A percentile compares a stretch with the other conserved stretches of the same genome.
Evolutionary conservation across 345 rosid genomes (phyloP).

Genomic region (Dipteronia dyeriana): DNA sequence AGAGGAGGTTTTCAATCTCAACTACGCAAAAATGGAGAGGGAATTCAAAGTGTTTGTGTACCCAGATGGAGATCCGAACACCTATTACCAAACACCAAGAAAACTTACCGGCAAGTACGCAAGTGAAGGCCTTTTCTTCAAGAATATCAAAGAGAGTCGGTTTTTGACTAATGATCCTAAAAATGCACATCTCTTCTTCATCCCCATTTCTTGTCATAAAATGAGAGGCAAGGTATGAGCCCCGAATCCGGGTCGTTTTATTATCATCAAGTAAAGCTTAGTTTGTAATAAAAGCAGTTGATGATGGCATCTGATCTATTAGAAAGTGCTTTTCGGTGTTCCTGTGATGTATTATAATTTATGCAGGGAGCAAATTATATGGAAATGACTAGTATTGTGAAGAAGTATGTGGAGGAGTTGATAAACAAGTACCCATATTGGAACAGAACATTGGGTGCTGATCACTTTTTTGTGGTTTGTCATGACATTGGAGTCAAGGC

Average conservation of each 20-base stretch:
- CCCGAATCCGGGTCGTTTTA: too few relatives aligned
- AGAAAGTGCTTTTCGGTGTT: too few relatives aligned
- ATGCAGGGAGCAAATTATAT: conserved; percentile 10
- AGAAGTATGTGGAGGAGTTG: conserved; percentile 5
- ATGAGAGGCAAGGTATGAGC: conserved; percentile 10
- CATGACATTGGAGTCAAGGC: conserved; percentile 14
- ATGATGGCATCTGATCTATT: too few relatives aligned
- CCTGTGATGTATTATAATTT: too few relatives aligned
- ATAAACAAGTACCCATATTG: conserved; percentile 24
- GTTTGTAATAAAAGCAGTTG: not conserved
- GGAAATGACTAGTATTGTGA: not conserved
- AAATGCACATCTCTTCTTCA: conserved; percentile 25
- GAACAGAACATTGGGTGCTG: conserved; percentile 28
- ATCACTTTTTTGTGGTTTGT: conserved; percentile 31
- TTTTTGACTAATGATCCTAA: conserved; percentile 17
- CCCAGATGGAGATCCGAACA: conserved; percentile 10
- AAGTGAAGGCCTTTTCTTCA: conserved; percentile 27
- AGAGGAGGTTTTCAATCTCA: conserved; percentile 15
- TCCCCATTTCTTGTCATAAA: conserved; percentile 18
- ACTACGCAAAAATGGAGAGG: conserved; percentile 21
- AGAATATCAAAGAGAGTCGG: conserved; percentile 18
- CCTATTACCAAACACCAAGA: not conserved
- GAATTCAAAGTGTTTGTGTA: conserved; percentile 22
- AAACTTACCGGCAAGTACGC: conserved; percentile 17
- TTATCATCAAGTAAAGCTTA: too few relatives aligned